Evolutionary conservation across 208 protist genomes (phyloP).

Genomic region (Leptomonas seymouri): DNA sequence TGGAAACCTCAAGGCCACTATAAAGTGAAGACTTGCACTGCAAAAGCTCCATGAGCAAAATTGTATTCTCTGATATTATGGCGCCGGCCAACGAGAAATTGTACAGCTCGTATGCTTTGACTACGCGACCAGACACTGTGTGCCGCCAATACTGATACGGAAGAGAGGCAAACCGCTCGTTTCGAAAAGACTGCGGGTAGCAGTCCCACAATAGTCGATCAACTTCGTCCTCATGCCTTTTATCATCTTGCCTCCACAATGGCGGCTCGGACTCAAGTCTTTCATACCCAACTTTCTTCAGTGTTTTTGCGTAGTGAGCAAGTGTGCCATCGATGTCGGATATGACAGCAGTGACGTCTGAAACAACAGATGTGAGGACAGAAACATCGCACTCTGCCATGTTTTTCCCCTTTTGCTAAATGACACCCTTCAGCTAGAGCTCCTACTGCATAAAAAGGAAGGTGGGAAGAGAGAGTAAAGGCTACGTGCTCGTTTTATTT

Average conservation of each 20-base stretch:
- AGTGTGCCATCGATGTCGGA: conserved; percentile 47
- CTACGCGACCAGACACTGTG: conserved; percentile 3
- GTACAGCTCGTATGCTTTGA: conserved; percentile 31
- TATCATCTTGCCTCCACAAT: not conserved
- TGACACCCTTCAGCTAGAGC: not conserved
- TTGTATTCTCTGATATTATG: conserved; percentile 36
- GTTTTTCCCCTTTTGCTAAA: not conserved
- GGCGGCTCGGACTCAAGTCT: not conserved
- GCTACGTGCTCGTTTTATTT: no score
- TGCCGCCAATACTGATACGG: conserved; percentile 33
- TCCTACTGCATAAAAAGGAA: no score
- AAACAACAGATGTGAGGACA: conserved; percentile 1
- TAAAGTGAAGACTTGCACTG: conserved; percentile 18
- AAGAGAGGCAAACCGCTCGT: conserved; percentile 10
- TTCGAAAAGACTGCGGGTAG: conserved; percentile 17
- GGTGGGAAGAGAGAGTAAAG: no score
- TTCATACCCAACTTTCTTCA: conserved; percentile 20
- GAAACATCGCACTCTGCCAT: not conserved
- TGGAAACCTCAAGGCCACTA: not conserved
- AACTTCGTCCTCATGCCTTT: conserved; percentile 12
- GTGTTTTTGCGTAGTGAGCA: conserved; percentile 35
- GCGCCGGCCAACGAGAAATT: conserved; percentile 22
- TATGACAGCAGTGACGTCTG: conserved; percentile 8
- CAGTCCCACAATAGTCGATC: conserved; percentile 18
- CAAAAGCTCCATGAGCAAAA: conserved; percentile 39